Conservation (phyloP, 768 basidiomycete genomes). For the Pisolithus tinctorius region DNA sequence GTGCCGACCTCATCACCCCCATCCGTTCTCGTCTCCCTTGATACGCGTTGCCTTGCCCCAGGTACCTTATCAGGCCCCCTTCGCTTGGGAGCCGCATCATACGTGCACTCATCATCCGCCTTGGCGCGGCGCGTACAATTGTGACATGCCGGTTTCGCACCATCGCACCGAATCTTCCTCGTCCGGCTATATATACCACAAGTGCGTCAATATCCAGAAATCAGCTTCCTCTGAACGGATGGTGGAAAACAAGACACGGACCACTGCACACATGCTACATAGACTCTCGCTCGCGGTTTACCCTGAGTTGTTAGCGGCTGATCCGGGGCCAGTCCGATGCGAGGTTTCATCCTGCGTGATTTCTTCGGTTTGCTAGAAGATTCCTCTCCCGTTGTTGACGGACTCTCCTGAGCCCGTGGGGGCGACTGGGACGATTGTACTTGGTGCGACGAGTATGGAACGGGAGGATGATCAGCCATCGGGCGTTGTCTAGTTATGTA, state of each 20-base stretch:
- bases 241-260: slow-evolving; percentile 22
- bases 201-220: slow-evolving; percentile 3
- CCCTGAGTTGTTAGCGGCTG: slow-evolving; percentile 80
- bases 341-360: slow-evolving; percentile 47
- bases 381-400: not conserved
- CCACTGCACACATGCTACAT: slow-evolving; percentile 78
- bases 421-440: not conserved
- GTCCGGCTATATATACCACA: slow-evolving; percentile 44
- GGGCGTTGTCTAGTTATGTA: not conserved
- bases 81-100: slow-evolving; percentile 68
- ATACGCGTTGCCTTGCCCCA: slow-evolving; percentile 67
- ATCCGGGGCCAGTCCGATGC: slow-evolving; percentile 62
- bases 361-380: slow-evolving; percentile 23
- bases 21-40: slow-evolving; percentile 35
- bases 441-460: not conserved
- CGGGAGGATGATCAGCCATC: not conserved
- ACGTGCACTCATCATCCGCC: slow-evolving; percentile 46
- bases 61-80: slow-evolving; percentile 75
- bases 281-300: slow-evolving; percentile 68
- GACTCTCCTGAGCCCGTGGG: not conserved
- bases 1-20: slow-evolving; percentile 20
- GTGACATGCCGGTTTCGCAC: slow-evolving; percentile 68
- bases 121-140: slow-evolving; percentile 56
- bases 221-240: not conserved
- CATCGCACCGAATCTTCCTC: slow-evolving; percentile 79